A percentile compares a stretch with the other conserved stretches of the same genome.
These are phyloP conservation scores for Coniochaeta prunicola DNA, from an alignment of 2,329 filamentous ascomycete species.

Conservation along the genomic window DNA sequence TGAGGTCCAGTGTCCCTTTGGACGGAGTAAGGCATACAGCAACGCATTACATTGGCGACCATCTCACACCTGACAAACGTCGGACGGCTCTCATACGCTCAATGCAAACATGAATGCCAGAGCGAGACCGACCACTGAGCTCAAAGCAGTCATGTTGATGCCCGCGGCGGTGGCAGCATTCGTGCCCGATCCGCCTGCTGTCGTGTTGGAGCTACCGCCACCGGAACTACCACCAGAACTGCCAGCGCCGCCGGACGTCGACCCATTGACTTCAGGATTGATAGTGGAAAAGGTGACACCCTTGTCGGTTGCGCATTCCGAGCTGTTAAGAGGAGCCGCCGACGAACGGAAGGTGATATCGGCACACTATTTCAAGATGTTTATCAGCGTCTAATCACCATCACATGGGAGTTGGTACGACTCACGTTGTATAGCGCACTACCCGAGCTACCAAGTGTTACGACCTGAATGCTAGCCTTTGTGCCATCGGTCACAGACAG, in stretches of 20 bases:
- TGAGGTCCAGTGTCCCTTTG: too few relatives aligned
- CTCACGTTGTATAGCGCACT: constrained; percentile 61
- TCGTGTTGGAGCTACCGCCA: constrained; percentile 10
- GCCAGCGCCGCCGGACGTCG: neutral
- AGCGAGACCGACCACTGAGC: constrained; percentile 28
- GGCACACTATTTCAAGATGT: constrained; percentile 54
- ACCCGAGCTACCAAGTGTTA: constrained; percentile 51
- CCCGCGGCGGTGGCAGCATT: constrained; percentile 13
- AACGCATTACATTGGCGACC: too few relatives aligned
- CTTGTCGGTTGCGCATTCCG: constrained; percentile 51
- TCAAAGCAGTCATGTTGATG: constrained; percentile 20
- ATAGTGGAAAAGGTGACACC: constrained; percentile 35
- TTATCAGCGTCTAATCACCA: neutral
- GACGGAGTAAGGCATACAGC: too few relatives aligned
- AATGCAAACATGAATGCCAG: constrained; percentile 29
- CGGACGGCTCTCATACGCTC: constrained; percentile 8
- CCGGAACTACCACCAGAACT: constrained; percentile 1
- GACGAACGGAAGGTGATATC: constrained; percentile 60
- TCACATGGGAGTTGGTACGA: neutral
- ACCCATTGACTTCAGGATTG: constrained; percentile 19
- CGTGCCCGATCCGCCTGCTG: constrained; percentile 6
- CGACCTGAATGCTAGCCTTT: constrained; percentile 61
- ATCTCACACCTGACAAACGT: neutral
- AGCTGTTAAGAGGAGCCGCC: constrained; percentile 34
- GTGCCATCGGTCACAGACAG: constrained; percentile 50